phyloP scores from a whole-genome alignment of 495 filamentous ascomycete genomes.

The Viridothelium virens region DNA sequence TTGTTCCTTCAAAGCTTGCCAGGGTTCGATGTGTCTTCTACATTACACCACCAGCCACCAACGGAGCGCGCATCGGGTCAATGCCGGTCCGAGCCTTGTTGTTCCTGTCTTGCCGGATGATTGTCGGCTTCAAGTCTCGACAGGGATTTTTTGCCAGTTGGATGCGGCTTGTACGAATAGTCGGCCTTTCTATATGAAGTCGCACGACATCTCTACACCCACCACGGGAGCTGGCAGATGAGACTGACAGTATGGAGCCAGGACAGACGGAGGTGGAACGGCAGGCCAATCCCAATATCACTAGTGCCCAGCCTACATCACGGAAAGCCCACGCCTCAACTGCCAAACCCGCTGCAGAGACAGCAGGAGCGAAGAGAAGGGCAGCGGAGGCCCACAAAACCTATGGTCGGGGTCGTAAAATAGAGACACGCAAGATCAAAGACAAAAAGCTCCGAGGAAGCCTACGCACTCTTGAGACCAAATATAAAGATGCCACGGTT shows the following conservation, averaged over 20 bases:
- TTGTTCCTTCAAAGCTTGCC: too few species aligned
- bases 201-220: too few species aligned
- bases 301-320: conserved; percentile 22
- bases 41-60: too few species aligned
- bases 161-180: too few species aligned
- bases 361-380: conserved; percentile 25
- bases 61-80: too few species aligned
- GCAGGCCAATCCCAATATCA: not conserved
- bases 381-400: conserved; percentile 55
- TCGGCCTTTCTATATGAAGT: too few species aligned
- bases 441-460: conserved; percentile 88
- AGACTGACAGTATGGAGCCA: not conserved
- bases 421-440: conserved; percentile 49
- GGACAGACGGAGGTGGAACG: not conserved
- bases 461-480: conserved; percentile 65
- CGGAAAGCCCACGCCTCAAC: conserved; percentile 20
- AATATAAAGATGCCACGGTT: conserved; percentile 70
- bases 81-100: too few species aligned
- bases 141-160: too few species aligned
- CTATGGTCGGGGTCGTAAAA: conserved; percentile 76
- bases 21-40: too few species aligned
- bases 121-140: too few species aligned
- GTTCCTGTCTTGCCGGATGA: too few species aligned
- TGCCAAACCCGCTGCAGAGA: conserved; percentile 22
- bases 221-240: not conserved